A percentile compares a stretch with the other conserved stretches of the same genome.
phyloP scores from a whole-genome alignment of 2,329 filamentous ascomycete species.

The Mollisia scopiformis region DNA sequence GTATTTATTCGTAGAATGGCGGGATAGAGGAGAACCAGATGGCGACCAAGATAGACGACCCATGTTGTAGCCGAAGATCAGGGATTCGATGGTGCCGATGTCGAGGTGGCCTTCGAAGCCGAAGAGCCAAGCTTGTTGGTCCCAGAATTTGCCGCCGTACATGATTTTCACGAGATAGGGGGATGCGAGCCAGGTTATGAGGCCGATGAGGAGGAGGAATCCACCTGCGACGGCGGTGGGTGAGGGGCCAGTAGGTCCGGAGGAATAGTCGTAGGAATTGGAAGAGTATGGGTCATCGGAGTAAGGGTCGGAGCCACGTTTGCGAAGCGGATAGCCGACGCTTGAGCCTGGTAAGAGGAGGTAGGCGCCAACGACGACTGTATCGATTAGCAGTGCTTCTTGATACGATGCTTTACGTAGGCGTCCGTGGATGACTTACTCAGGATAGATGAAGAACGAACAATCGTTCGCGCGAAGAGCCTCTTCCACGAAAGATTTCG shows the following conservation, averaged over 20 bases:
- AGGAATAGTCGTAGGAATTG: not conserved
- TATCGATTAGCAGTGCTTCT: not conserved
- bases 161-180: constrained; percentile 6
- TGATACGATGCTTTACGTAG: not conserved
- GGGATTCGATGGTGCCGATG: not conserved
- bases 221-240: not conserved
- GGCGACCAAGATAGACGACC: constrained; percentile 21
- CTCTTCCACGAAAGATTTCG: not conserved
- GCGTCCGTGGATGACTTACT: not conserved
- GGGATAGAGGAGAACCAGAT: constrained; percentile 12
- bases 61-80: constrained; percentile 26
- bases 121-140: constrained; percentile 6
- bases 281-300: not conserved
- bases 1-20: not conserved
- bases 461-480: not conserved
- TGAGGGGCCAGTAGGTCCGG: not conserved
- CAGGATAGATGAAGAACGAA: not conserved
- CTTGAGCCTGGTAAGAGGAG: not conserved
- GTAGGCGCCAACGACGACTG: not conserved
- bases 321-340: not conserved
- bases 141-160: constrained; percentile 8
- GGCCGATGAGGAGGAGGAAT: not conserved
- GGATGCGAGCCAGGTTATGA: not conserved
- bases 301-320: not conserved
- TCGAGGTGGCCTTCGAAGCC: constrained; percentile 4